Evolutionary conservation across 148 eudicot species (phyloP).

Genomic region (Oxyria digyna): DNA sequence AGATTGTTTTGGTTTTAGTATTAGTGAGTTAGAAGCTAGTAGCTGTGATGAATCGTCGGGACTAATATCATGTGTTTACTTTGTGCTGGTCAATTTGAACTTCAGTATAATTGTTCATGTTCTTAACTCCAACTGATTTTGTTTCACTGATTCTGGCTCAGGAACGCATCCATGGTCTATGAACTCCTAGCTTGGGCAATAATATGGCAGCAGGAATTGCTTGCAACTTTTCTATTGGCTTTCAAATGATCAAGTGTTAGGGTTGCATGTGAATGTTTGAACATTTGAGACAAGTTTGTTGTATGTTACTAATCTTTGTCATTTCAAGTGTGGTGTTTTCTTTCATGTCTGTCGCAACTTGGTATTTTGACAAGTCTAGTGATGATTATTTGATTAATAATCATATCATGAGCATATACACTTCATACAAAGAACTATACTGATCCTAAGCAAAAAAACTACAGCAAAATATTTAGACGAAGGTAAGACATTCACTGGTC

Average conservation of each 20-base stretch:
- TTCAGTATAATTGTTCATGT: background rate
- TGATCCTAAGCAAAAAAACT: no score
- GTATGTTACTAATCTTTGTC: background rate
- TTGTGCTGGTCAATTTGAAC: background rate
- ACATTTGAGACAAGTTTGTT: background rate
- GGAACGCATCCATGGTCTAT: background rate
- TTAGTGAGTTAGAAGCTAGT: background rate
- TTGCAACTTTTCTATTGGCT: background rate
- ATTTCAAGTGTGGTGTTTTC: background rate
- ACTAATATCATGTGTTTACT: background rate
- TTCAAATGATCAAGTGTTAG: background rate
- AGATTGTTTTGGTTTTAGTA: background rate
- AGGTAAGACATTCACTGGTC: background rate
- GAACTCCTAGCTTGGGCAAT: slow-evolving; percentile 1
- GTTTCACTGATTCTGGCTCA: background rate
- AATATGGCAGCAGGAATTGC: slow-evolving; percentile 3
- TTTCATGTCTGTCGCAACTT: background rate
- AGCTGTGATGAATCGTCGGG: background rate
- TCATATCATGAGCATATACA: no score
- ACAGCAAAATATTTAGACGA: no score
- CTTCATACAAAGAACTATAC: no score
- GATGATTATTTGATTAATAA: no score
- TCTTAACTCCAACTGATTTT: background rate
- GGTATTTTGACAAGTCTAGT: no score
- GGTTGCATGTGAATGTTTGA: slow-evolving; percentile 3